Base-by-base conservation (phyloP, 176 grass and related monocot genomes). In the Musa troglodytarum region DNA sequence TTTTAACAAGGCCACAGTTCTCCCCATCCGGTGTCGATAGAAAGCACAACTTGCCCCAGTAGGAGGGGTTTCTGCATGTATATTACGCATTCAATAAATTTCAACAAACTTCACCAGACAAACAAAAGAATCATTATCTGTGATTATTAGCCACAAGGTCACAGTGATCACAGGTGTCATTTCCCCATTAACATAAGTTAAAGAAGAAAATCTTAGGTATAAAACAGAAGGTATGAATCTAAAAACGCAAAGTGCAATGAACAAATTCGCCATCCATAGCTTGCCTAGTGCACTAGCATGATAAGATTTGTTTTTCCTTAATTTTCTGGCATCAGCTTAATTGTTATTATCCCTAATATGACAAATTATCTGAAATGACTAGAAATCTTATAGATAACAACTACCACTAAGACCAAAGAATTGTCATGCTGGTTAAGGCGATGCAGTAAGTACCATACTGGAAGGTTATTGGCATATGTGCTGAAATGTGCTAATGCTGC, bases 1-100 rank as follows among this genome's bases (percentile, higher is more conserved):
- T 98, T 82, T 98, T 98, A 16, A 93, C 88, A 24, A 98, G 86
- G 69, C 95, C 95, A 86, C 95, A 98, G 70, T 98, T 93, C 79
- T 98, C 95, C 50, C 95, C 90, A 83, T 93, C 95, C 59, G 88
- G 86, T 77, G 95, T 98, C 69, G 95, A 98, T 80, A 98, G 68
- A 73, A 98, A 98, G 82, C 90, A 98, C 69, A 98, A 25, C 52
- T 89, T 98, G 10, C 95, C 94, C 90, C 90, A 98, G 69, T 93
- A 98, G 15, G 95, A 98, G 49, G 95, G 90, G 65, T 93, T 98
- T 43, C 90, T 98, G 82, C 43, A 88, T 68, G 21, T 53, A 81
- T 43, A 43, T 43, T 43, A 43, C 34, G 34, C 34, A 43, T 79
- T 63, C 53, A 72, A 78, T 58, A 75, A 74, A 65, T 79, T 5